Base-by-base conservation (phyloP, 148 eudicot species). In the Limonium bicolor region DNA sequence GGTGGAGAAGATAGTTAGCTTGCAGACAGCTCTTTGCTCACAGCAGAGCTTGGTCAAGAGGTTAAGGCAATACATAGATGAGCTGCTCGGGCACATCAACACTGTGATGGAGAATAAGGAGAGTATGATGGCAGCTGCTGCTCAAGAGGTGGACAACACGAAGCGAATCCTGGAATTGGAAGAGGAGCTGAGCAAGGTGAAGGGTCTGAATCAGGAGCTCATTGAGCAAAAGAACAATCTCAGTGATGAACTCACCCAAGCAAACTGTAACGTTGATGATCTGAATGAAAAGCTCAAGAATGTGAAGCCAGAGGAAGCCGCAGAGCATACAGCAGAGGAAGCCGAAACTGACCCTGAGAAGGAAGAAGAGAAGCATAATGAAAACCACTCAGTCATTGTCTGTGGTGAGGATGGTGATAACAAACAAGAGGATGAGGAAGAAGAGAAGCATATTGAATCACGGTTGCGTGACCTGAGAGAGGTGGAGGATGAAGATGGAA, bases 21-120 rank as follows among this genome's bases (percentile, higher is more conserved):
- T 81, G 38, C 83, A 86, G 60, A 65, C 71, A 34, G 67, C 58
- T 6, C 36, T 77, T 27, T 63, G 69, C 48, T 74, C 95, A 4
- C 78, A 77, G 32, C 65, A 61, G 40, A 80, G 86, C 11, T 13
- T 72, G 16, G 65, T 80, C 19, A 63, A 58, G 59, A 67, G 76
- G 51, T 20, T 86, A 57, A 66, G 62, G 43, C 57, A 61, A 32
- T 79, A 74, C 39, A 72, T 50, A 18, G 54, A 70, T 43, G 58
- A 59, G 6, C 72, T 80, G 36, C 69, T 69, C 20, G 59, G 5
- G 10, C 65, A 74, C 30, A 62, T 86, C 30, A 54, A 55, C 34
- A 64, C 39, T 38, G 36, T 77, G 27, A 83, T 80, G 45, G 70
- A 60, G 14, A 65, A 77, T 37, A 86, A 58, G 40, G 76, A 63